Evolutionary conservation across 2,329 filamentous ascomycete species (phyloP).

Genomic region (Coniochaeta prunicola): DNA sequence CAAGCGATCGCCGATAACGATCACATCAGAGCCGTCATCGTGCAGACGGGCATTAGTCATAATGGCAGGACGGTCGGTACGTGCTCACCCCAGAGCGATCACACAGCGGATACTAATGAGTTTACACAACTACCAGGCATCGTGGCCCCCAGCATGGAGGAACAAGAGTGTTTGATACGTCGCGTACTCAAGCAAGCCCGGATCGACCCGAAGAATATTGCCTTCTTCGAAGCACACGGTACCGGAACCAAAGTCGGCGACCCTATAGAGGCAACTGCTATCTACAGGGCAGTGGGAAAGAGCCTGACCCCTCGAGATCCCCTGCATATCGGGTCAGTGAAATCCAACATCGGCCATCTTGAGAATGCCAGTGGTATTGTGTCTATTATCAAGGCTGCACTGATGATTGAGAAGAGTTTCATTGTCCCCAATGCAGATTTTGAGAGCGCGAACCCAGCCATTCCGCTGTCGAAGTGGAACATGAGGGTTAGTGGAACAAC

Average conservation of each 20-base stretch:
- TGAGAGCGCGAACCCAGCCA: constrained; percentile 16
- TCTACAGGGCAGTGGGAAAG: background rate
- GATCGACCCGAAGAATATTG: background rate
- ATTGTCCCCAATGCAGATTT: constrained; percentile 11
- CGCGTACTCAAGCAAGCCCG: background rate
- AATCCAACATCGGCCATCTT: constrained; percentile 29
- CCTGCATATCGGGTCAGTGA: constrained; percentile 26
- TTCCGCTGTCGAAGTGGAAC: constrained; percentile 35
- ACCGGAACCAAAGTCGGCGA: constrained; percentile 3
- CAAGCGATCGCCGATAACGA: constrained; percentile 11
- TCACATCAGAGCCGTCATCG: constrained; percentile 8
- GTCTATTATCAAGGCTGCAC: constrained; percentile 22
- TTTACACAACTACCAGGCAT: too few relatives aligned
- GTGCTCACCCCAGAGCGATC: too few relatives aligned
- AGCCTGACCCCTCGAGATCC: background rate
- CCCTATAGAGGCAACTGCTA: background rate
- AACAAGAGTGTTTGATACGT: background rate
- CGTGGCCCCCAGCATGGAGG: background rate
- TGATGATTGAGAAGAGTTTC: constrained; percentile 38
- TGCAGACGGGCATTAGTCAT: constrained; percentile 8
- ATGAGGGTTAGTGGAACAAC: constrained; percentile 18
- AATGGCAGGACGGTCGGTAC: constrained; percentile 4
- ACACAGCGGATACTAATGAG: too few relatives aligned
- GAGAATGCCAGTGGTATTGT: constrained; percentile 25
- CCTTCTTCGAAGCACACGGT: constrained; percentile 1